A percentile compares a stretch with the other conserved stretches of the same genome.
Conservation (phyloP, 192 early-diverging fungal genomes). For the Piromyces sp. region DNA sequence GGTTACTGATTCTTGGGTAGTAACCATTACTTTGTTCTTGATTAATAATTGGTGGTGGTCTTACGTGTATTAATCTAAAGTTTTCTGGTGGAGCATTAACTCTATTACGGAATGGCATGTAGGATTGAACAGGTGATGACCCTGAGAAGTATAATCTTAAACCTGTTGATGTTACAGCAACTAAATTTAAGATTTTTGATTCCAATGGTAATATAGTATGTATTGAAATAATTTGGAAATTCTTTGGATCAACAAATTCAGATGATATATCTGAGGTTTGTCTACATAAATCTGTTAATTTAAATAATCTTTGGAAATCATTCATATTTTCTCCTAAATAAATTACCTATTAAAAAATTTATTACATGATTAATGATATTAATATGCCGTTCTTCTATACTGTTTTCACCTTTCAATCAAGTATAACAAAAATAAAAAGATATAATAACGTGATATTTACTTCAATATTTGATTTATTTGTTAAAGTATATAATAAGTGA, state of each 20-base stretch:
- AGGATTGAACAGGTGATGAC: background rate
- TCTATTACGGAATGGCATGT: conserved; percentile 2
- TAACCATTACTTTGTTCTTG: conserved; percentile 12
- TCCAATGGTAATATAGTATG: conserved; percentile 46
- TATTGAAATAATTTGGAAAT: conserved; percentile 57
- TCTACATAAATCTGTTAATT: conserved; percentile 28
- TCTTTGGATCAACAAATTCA: conserved; percentile 15
- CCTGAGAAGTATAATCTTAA: conserved; percentile 50
- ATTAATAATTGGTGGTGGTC: conserved; percentile 35
- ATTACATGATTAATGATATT: too few relatives aligned
- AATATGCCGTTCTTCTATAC: too few relatives aligned
- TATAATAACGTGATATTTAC: conserved; percentile 13
- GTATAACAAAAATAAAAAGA: too few relatives aligned
- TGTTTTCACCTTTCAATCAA: too few relatives aligned
- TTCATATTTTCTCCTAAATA: conserved; percentile 39
- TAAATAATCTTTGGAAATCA: conserved; percentile 29
- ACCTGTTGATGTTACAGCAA: conserved; percentile 60
- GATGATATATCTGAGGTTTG: conserved; percentile 23
- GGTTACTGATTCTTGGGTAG: conserved; percentile 12
- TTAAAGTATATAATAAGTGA: conserved; percentile 51
- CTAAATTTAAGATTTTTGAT: conserved; percentile 46
- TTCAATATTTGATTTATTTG: conserved; percentile 46
- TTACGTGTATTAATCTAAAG: conserved; percentile 49
- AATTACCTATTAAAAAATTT: conserved; percentile 10
- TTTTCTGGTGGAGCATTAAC: conserved; percentile 18